phyloP scores from a whole-genome alignment of 768 basidiomycete genomes.

The Rhodotorula graminis region DNA sequence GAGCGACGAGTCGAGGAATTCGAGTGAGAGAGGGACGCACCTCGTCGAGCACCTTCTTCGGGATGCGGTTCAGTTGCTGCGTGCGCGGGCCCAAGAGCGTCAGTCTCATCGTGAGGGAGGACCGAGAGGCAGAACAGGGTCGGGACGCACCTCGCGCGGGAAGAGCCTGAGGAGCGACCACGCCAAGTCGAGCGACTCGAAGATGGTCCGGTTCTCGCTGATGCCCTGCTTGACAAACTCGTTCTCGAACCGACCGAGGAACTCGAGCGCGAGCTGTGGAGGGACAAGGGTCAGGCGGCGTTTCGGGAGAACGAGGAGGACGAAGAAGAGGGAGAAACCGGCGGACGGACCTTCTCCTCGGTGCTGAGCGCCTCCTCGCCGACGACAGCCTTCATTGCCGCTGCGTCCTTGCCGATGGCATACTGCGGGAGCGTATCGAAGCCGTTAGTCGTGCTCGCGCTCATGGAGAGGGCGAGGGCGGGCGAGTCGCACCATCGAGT shows the following conservation, averaged over 20 bases:
- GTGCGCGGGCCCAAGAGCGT: background rate
- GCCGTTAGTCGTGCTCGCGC: background rate
- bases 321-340: background rate
- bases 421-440: slow-evolving; percentile 53
- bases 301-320: background rate
- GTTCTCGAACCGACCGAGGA: slow-evolving; percentile 94
- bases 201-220: slow-evolving; percentile 92
- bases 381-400: slow-evolving; percentile 98
- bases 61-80: slow-evolving; percentile 37
- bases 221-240: slow-evolving; percentile 96
- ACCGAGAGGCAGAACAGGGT: background rate
- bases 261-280: slow-evolving; percentile 75
- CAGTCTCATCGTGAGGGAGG: background rate
- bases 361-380: slow-evolving; percentile 93
- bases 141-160: slow-evolving; percentile 66
- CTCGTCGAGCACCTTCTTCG: slow-evolving; percentile 33
- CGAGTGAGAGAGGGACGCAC: background rate
- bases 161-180: slow-evolving; percentile 96
- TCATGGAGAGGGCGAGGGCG: background rate
- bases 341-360: slow-evolving; percentile 67
- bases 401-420: slow-evolving; percentile 86
- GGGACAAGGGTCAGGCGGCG: background rate
- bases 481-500: background rate
- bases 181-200: slow-evolving; percentile 93
- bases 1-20: no score